Evolutionary conservation across 306 rosid species (phyloP).

Genomic region (Rubus idaeus): DNA sequence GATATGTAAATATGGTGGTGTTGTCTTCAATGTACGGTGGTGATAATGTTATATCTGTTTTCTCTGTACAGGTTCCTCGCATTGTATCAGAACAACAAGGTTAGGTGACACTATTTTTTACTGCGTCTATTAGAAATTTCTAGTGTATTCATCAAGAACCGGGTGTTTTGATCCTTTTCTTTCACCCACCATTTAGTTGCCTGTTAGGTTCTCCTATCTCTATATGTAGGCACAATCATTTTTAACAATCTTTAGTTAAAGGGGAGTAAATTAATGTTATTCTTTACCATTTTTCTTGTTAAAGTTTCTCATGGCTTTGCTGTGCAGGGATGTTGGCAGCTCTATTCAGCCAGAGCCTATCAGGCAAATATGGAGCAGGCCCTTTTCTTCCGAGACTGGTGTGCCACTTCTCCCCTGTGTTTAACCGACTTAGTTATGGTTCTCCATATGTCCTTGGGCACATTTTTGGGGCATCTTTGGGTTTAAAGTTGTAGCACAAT

Average conservation of each 20-base stretch:
- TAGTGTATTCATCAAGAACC: neutral
- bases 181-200: neutral
- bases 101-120: slow-evolving; percentile 36
- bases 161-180: neutral
- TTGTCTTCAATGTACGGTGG: slow-evolving; percentile 13
- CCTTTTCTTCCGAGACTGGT: slow-evolving; percentile 80
- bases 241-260: neutral
- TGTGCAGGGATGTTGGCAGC: slow-evolving; percentile 43
- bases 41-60: slow-evolving; percentile 7
- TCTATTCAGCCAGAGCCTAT: slow-evolving; percentile 32
- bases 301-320: slow-evolving; percentile 3
- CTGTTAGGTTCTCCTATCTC: neutral
- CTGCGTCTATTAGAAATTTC: neutral
- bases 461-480: neutral
- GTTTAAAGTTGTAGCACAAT: neutral
- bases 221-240: neutral
- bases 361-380: slow-evolving; percentile 49
- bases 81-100: slow-evolving; percentile 47
- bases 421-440: neutral
- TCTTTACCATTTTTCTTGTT: neutral
- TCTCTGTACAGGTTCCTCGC: slow-evolving; percentile 47
- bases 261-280: neutral
- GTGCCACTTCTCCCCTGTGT: slow-evolving; percentile 19
- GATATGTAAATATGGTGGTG: neutral
- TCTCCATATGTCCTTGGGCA: neutral